phyloP scores from a whole-genome alignment of 2,329 filamentous ascomycete species.

The Ciborinia camelliae region DNA sequence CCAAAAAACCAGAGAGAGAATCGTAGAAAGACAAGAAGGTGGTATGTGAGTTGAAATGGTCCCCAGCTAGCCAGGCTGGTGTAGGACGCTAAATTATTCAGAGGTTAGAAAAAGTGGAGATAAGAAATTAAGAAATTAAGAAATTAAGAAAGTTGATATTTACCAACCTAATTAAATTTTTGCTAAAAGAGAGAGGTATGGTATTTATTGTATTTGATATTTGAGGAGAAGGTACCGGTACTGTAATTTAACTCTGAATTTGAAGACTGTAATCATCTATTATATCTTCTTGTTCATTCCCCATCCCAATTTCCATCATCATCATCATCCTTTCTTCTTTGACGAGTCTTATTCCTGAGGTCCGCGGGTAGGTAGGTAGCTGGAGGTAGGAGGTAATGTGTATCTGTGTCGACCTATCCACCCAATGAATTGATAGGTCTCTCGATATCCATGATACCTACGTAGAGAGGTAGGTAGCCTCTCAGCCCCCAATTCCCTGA shows the following conservation, averaged over 20 bases:
- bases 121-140: slow-evolving; percentile 4
- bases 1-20: neutral
- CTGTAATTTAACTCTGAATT: too few relatives aligned
- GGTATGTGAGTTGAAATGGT: slow-evolving; percentile 1
- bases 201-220: too few relatives aligned
- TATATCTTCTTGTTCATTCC: neutral
- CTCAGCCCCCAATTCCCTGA: neutral
- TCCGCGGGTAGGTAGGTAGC: too few relatives aligned
- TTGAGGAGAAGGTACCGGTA: too few relatives aligned
- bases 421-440: too few relatives aligned
- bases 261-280: too few relatives aligned
- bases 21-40: neutral
- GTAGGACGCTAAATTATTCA: neutral
- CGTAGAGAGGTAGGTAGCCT: too few relatives aligned
- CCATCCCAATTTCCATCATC: too few relatives aligned
- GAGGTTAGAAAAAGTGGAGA: neutral
- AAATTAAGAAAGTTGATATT: neutral
- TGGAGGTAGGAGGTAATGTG: too few relatives aligned
- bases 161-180: neutral
- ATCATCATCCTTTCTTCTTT: neutral
- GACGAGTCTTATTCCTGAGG: too few relatives aligned
- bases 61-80: slow-evolving; percentile 4
- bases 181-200: slow-evolving; percentile 1
- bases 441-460: too few relatives aligned
- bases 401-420: too few relatives aligned